Evolutionary conservation across 2,329 filamentous ascomycete genomes (phyloP), one percentile per base, ranked within the genome.

Genomic region (Epichloe uncinata): DNA sequence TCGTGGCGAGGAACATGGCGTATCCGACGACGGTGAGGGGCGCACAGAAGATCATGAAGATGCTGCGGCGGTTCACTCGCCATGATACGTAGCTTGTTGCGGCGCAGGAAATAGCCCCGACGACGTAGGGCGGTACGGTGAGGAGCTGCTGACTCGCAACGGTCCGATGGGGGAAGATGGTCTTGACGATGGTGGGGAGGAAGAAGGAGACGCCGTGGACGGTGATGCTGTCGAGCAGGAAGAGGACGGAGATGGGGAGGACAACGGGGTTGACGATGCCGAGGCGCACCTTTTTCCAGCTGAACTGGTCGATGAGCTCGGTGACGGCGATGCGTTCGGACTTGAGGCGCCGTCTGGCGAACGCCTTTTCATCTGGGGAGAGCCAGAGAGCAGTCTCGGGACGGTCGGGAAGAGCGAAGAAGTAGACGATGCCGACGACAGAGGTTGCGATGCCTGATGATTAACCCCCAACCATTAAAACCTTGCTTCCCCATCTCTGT

Each of bases 121-220:
- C 75, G 1, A 81, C 63, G 59, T 86, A 87, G 0, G 83, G 83
- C 0, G 83, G 83, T 0, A 86, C 83, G 0, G 82, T 86, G 55
- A 75, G 75, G 0, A 87, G 75, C 65, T 87, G 84, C 61, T 85
- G 79, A 11, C 68, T 72, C 26, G 84, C 67, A 8, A 79, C 73
- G 13, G 68, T 70, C 49, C 69, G 65, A 3, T 71, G 57, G 0
- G 81, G 82, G 59, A 85, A 86, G 61, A 87, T 86, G 5, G 77
- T 84, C 42, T 67, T 65, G 41, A 87, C 80, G 53, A 88, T 86
- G 0, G 82, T 87, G 0, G 84, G 84, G 0, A 77, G 67, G 66
- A 87, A 88, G 71, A 86, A 85, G 2, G 79, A 79, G 2, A 87
- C 70, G 4, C 83, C 83, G 59, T 86, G 81, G 1, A 87, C 83